Evolutionary conservation across 2,329 filamentous ascomycete species (phyloP), one percentile per base, ranked within the genome.

Genomic region (Westerdykella ornata): DNA sequence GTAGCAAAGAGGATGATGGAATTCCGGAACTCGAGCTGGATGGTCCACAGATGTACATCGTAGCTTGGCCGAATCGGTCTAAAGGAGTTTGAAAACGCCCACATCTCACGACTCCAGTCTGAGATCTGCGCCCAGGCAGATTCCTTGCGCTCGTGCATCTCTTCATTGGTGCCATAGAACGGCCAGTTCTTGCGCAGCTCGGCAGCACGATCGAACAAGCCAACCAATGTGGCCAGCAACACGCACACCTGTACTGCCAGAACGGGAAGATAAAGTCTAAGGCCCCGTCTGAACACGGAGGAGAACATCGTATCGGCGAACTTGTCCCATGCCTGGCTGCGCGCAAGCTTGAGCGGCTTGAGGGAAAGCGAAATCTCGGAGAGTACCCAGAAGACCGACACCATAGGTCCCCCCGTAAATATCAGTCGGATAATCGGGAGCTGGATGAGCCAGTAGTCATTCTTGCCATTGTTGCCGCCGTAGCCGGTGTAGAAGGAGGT

Each of bases 381-480:
- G 2, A 73, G 53, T 13, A 72, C 69, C 52, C 71, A 72, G 58
- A 73, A 73, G 35, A 67, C 60, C 12, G 66, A 60, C 11, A 75
- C 73, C 5, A 63, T 83, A 77, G 1, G 80, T 77, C 41, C 39
- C 2, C 80, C 80, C 0, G 72, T 70, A 56, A 83, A 81, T 51
- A 84, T 72, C 28, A 70, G 71, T 3, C 81, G 72, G 4, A 84
- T 51, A 2, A 70, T 66, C 0, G 77, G 79, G 1, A 84, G 65
- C 20, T 51, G 51, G 19, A 46, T 46, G 8, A 11, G 69, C 60
- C 34, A 60, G 68, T 38, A 79, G 67, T 54, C 73, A 65, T 48
- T 74, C 69, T 31, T 71, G 62, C 26, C 63, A 54, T 45, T 71
- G 75, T 15, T 77, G 76, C 44, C 71, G 2, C 47, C 51, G 33